Evolutionary conservation across 2,329 filamentous ascomycete genomes (phyloP).

Genomic region (Fusarium keratoplasticum): DNA sequence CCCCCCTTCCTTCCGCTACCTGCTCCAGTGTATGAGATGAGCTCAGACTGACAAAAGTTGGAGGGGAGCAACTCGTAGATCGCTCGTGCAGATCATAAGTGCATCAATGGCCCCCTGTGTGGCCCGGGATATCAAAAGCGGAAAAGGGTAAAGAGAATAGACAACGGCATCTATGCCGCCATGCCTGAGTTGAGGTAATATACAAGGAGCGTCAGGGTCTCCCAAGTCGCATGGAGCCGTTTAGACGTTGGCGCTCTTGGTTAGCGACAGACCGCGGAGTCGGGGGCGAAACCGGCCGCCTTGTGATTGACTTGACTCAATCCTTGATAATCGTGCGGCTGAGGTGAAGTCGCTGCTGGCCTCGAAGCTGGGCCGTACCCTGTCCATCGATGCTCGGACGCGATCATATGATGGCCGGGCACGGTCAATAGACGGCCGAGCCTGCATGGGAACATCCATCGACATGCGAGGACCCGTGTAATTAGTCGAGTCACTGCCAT

Average conservation of each 20-base stretch:
- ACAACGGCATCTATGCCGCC: slow-evolving; percentile 20
- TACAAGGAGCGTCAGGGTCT: slow-evolving; percentile 43
- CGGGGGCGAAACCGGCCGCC: slow-evolving; percentile 50
- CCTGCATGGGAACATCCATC: slow-evolving; percentile 59
- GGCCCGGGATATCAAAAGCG: slow-evolving; percentile 53
- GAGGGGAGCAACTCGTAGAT: slow-evolving; percentile 55
- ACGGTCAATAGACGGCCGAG: slow-evolving; percentile 72
- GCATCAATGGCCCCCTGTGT: slow-evolving; percentile 46
- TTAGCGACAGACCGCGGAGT: slow-evolving; percentile 57
- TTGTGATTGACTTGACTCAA: slow-evolving; percentile 78
- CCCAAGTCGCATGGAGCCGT: slow-evolving; percentile 26
- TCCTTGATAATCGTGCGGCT: slow-evolving; percentile 83
- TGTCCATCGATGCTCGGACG: slow-evolving; percentile 87
- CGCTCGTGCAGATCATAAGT: slow-evolving; percentile 63
- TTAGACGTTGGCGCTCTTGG: slow-evolving; percentile 55
- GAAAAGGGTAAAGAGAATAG: slow-evolving; percentile 39
- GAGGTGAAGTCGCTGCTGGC: slow-evolving; percentile 91
- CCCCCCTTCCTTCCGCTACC: slow-evolving; percentile 32
- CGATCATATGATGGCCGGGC: slow-evolving; percentile 89
- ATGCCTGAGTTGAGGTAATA: slow-evolving; percentile 42
- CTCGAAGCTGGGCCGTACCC: slow-evolving; percentile 85
- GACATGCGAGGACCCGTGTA: slow-evolving; percentile 78
- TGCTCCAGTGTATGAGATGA: slow-evolving; percentile 30
- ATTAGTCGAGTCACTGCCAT: slow-evolving; percentile 93
- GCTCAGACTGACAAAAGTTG: slow-evolving; percentile 26